Percentiles rank a stretch among this genome's conserved stretches.
Evolutionary conservation across 2,329 filamentous ascomycete species (phyloP).

Genomic region (Apiospora marii): DNA sequence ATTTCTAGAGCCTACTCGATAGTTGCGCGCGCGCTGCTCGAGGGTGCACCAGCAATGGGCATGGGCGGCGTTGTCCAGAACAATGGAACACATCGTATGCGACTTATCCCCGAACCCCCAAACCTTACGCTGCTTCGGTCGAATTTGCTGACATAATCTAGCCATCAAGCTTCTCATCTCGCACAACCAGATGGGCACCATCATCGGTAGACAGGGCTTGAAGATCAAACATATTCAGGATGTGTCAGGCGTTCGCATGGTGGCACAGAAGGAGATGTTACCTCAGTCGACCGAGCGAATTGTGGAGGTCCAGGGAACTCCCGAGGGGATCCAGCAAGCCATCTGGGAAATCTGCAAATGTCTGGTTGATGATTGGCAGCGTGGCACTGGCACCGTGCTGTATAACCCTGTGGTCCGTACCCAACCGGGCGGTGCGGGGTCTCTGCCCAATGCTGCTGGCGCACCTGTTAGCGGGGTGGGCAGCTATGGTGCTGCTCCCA

Average conservation of each 20-base stretch:
- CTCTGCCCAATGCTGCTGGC: conserved; percentile 37
- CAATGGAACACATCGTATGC: conserved; percentile 94
- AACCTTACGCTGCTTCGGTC: neutral
- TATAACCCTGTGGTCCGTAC: conserved; percentile 97
- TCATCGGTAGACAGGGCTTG: conserved; percentile 93
- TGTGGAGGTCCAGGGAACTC: conserved; percentile 94
- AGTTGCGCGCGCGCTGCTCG: conserved; percentile 88
- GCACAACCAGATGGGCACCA: conserved; percentile 99
- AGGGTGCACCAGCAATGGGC: conserved; percentile 92
- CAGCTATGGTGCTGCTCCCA: conserved; percentile 51
- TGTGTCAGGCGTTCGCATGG: conserved; percentile 95
- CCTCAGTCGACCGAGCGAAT: conserved; percentile 98
- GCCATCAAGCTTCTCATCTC: conserved; percentile 98
- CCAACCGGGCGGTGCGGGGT: conserved; percentile 66
- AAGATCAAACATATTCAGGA: conserved; percentile 99
- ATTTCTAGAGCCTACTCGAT: conserved; percentile 93
- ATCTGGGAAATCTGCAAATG: conserved; percentile 99
- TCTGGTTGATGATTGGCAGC: conserved; percentile 96
- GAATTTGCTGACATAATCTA: conserved; percentile 49
- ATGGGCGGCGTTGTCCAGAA: conserved; percentile 91
- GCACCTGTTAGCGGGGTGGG: conserved; percentile 43
- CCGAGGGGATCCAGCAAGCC: conserved; percentile 93
- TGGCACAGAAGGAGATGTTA: conserved; percentile 99
- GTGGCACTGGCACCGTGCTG: conserved; percentile 93
- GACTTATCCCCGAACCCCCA: conserved; percentile 27